Base-by-base conservation (phyloP, 257 asterid genomes). In the Plectranthus barbatus region DNA sequence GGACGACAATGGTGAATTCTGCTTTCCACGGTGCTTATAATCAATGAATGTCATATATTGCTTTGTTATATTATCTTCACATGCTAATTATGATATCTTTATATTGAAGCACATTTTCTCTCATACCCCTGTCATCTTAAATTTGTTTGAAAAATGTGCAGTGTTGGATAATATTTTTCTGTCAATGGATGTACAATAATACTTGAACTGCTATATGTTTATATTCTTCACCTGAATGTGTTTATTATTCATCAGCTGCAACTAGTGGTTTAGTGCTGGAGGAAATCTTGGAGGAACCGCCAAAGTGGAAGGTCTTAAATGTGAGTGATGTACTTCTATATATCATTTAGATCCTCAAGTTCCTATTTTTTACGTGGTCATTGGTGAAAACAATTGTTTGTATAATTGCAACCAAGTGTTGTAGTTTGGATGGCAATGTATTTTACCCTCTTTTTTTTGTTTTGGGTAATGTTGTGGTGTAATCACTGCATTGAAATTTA, bases 301-400 rank as follows among this genome's bases (percentile, higher is more conserved):
- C 96, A 67, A 92, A 92, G 81, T 92, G 99, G 99, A 92, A 89
- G 88, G 90, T 89, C 75, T 92, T 92, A 72, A 95, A 70, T 76
- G 99, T 92, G 99, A 91, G 96, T 88, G 92, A 79, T 87, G 81
- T 85, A 80, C 81, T 80, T 86, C 72, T 74, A 70, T 62, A 69
- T 56, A 73, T 65, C 75, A 64, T 68, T 62, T 26, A 44, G n/a
- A 61, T 55, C 49, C 24, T 70, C 64, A 57, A 54, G 61, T 61
- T 65, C 60, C 21, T 45, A 3, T 40, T 72, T 48, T 61, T n/a
- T n/a, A n/a, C n/a, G n/a, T 29, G 23, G 42, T 18, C 12, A 41
- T 41, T 4, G 18, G 47, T 4, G 17, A 41, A 2, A 0, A 12
- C 0, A 1, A 10, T 40, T 39, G 11, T 39, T 39, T 39, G 14